Base-by-base conservation (phyloP, 192 early-diverging fungal species). In the Entomortierella parvispora region DNA sequence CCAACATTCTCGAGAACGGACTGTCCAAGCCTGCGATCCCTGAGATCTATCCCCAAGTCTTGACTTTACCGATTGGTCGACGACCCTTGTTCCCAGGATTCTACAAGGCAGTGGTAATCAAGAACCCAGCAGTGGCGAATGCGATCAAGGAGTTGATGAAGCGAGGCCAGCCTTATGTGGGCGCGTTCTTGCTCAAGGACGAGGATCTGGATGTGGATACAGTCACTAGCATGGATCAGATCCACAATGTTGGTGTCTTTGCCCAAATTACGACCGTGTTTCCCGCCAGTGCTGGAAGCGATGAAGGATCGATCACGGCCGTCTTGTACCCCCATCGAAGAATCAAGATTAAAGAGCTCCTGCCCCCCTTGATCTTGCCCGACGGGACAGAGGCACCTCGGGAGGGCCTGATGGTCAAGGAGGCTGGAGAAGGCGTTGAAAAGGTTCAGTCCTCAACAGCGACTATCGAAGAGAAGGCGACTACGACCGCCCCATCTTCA, bases 91-190 rank as follows among this genome's bases (percentile, higher is more conserved):
- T 99, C 66, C 97, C 97, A 22, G 96, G 96, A 28, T 96, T 97
- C 75, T 99, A 97, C 86, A 99, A 99, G 83, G 94, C 96, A 7
- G 91, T 99, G 26, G 95, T 96, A 26, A 95, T 99, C 59, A 96
- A 97, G 80, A 94, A 98, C 71, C 96, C 96, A 1, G 83, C 93
- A 46, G 96, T 96, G 3, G 97, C 93, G 49, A 88, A 90, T 31
- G 95, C 97, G 2, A 93, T 99, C 50, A 93, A 97, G 71, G 91
- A 94, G 62, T 80, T 99, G 22, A 86, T 97, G 58, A 92, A 95
- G 71, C 90, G 95, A 31, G 90, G 94, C 6, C 94, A 98, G 81
- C 96, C 97, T n/a, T 99, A 97, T 71, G 90, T 99, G 4, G 96
- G 94, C 17, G 95, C 97, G 15, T 97, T 98, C 77, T 83, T 99